phyloP scores from a whole-genome alignment of 352 stramenopile genomes.

The Phytophthora pistaciae region DNA sequence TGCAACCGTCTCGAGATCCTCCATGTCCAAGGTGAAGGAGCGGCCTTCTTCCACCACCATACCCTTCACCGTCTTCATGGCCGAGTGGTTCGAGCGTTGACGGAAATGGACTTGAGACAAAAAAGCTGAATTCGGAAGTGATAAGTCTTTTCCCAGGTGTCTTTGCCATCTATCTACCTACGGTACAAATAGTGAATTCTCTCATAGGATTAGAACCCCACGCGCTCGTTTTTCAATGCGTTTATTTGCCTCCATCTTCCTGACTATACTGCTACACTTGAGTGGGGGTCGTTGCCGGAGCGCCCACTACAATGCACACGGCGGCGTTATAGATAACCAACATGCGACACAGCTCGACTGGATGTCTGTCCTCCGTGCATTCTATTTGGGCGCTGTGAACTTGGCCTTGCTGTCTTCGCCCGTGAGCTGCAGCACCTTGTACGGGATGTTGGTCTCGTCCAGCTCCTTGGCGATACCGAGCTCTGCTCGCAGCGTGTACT shows the following conservation, averaged over 20 bases:
- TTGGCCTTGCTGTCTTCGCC: constrained; percentile 70
- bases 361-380: constrained; percentile 1
- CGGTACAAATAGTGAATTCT: too few relatives aligned
- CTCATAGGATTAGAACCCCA: background rate
- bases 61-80: background rate
- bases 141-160: too few relatives aligned
- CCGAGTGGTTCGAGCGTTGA: background rate
- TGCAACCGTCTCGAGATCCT: background rate
- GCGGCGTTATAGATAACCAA: constrained; percentile 26
- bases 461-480: constrained; percentile 84
- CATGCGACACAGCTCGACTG: constrained; percentile 4
- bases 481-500: constrained; percentile 82
- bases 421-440: constrained; percentile 86
- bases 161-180: too few relatives aligned
- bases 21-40: background rate
- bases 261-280: constrained; percentile 37
- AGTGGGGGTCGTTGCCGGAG: constrained; percentile 3
- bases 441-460: constrained; percentile 88
- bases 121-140: too few relatives aligned
- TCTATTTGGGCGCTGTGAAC: constrained; percentile 35
- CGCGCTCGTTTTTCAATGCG: background rate
- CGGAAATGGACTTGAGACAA: too few relatives aligned
- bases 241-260: constrained; percentile 21
- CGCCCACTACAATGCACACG: constrained; percentile 19
- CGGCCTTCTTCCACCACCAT: background rate